Evolutionary conservation across 306 rosid species (phyloP), one percentile per base, ranked within the genome.

Genomic region (Pyrus bretschneideri): DNA sequence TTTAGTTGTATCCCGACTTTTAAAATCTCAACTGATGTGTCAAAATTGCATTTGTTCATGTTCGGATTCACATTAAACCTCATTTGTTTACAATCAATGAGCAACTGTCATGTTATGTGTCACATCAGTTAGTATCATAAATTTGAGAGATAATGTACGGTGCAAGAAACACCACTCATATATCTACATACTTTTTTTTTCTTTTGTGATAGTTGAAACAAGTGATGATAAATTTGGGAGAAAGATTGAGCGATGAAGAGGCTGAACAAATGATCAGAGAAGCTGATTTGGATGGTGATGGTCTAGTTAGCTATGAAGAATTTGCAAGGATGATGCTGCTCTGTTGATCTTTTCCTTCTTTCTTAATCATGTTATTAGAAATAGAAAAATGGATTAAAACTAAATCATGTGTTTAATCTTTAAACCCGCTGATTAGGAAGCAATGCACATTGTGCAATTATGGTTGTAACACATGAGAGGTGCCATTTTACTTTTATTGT

Each of bases 241-340:
- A 89, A 76, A 88, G 86, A 76, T 46, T 91, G 40, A 88, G 87
- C 5, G 86, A 89, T 4, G 97, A 89, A 67, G 97, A 91, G 68
- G 97, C 84, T 12, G 90, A 85, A 54, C 90, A 89, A 45, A 91
- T 91, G 97, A 85, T 91, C 45, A 80, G 70, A 82, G 97, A 88
- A 66, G 97, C 95, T 19, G 97, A 91, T 86, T 64, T 88, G 68
- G 97, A 91, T 52, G 91, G 97, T 6, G 97, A 91, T 78, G 95
- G 97, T 72, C 83, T 70, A 27, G 93, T 91, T 65, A 89, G 88
- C 86, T 89, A 85, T 17, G 91, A 89, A 79, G 97, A 91, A 78
- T 91, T 91, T 68, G 91, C 73, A 12, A 86, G 76, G 70, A 85
- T 89, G 30, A 85, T 89, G 93, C 81, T 72, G 70, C 71, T 75